Evolutionary conservation across 2,329 filamentous ascomycete genomes (phyloP), one percentile per base, ranked within the genome.

Genomic region (Rhinocladiella similis): DNA sequence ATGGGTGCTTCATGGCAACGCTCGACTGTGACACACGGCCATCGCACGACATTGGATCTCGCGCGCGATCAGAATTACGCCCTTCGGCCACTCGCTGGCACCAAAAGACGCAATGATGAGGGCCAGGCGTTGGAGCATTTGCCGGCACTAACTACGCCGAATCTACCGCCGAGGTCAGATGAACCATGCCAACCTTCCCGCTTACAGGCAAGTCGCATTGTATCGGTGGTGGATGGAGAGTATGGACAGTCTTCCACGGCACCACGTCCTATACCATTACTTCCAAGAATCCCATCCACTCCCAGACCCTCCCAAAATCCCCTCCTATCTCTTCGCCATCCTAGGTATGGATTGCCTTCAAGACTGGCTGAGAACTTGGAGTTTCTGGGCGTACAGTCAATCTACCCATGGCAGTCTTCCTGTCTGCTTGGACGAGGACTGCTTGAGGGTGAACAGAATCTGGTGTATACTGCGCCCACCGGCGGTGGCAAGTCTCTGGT

Each of bases 381-480:
- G 47, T 72, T 75, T 0, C 75, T 89, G 38, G 88, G 88, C n/a
- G 87, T 92, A 54, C 81, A 77, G 39, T 82, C 80, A 62, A 91
- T 91, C 57, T 91, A 91, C 65, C 86, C 87, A 1, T 92, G 89
- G 89, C 89, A 91, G 70, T 87, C 87, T 49, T 84, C 85, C 55
- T 92, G 89, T 66, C 77, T 92, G 6, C 76, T 87, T 51, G 84
- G 84, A 0, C 83, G 83, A 3, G 86, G 87, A 0, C 76, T 91
- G 16, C 75, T 92, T 12, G 70, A 75, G 5, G 88, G 88, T 14
- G 76, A 83, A 49, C 83, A 79, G 60, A 91, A 90, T 64, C 76
- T 92, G 9, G 85, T 91, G n/a, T 92, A 91, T 67, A 89, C 85
- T 42, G 89, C 89, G 6, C 89, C 89, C 0, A 91, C 89, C 0